These are phyloP conservation scores for Kalanchoe fedtschenkoi DNA, from an alignment of 164 flowering plant genomes.

Conservation along the genomic window DNA sequence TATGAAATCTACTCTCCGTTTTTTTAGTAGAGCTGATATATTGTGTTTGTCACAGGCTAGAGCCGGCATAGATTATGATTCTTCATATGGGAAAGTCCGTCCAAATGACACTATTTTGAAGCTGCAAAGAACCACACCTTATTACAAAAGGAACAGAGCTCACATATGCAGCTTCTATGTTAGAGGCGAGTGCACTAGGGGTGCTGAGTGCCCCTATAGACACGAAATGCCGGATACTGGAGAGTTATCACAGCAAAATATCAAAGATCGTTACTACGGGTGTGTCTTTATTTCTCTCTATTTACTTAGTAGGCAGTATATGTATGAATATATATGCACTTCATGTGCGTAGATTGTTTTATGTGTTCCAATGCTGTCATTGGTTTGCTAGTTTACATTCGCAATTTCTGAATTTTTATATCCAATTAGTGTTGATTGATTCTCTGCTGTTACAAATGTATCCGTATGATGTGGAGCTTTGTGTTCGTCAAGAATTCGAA, in stretches of 20 bases:
- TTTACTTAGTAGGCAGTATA: too few relatives aligned
- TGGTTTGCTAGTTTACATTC: too few relatives aligned
- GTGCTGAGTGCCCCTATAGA: conserved; percentile 93
- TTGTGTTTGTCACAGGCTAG: conserved; percentile 5
- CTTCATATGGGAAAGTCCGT: conserved; percentile 6
- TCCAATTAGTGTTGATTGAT: too few relatives aligned
- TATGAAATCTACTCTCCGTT: background rate
- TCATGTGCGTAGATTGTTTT: too few relatives aligned
- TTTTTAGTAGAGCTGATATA: too few relatives aligned
- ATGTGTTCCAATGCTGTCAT: too few relatives aligned
- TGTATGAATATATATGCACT: background rate
- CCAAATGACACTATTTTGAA: conserved; percentile 9
- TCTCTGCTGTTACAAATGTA: too few relatives aligned
- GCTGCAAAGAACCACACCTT: conserved; percentile 5
- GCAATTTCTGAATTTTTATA: too few relatives aligned
- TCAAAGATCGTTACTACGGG: conserved; percentile 97
- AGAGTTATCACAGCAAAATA: conserved; percentile 88
- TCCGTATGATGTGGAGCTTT: too few relatives aligned
- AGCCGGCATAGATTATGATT: conserved; percentile 8
- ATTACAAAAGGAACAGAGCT: conserved; percentile 41
- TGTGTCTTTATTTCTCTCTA: conserved; percentile 22
- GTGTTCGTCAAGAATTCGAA: too few relatives aligned
- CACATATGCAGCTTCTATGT: conserved; percentile 91
- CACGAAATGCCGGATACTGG: conserved; percentile 96
- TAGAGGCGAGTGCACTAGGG: conserved; percentile 91